These are phyloP conservation scores for Colletotrichum cuscutae DNA, from an alignment of 2,329 filamentous ascomycete species.

Conservation along the genomic window DNA sequence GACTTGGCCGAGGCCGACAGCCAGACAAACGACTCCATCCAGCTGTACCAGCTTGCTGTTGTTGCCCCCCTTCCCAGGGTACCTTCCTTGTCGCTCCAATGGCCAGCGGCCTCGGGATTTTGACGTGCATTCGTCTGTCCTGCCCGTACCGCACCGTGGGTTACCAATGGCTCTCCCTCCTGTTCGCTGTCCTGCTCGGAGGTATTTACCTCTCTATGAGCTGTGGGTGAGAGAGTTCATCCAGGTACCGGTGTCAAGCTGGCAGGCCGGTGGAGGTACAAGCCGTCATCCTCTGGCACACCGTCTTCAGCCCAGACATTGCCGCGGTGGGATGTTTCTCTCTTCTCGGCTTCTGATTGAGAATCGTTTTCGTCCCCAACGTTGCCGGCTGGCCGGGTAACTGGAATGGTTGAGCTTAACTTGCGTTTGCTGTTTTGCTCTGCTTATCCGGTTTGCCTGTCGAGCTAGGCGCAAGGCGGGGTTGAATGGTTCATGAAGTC, in stretches of 20 bases:
- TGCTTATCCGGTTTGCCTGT: background rate
- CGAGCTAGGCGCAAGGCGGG: constrained; percentile 15
- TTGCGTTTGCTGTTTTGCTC: background rate
- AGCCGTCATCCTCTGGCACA: background rate
- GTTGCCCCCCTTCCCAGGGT: background rate
- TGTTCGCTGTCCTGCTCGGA: constrained; percentile 7
- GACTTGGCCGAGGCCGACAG: constrained; percentile 10
- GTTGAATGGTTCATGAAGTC: constrained; percentile 20
- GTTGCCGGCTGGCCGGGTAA: constrained; percentile 1
- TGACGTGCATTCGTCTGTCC: constrained; percentile 29
- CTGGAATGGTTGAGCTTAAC: constrained; percentile 5
- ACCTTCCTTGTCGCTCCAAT: constrained; percentile 25
- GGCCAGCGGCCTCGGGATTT: constrained; percentile 3
- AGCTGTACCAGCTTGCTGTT: constrained; percentile 18
- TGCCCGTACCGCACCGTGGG: constrained; percentile 14
- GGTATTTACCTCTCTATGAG: constrained; percentile 17
- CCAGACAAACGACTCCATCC: background rate
- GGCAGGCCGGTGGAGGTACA: constrained; percentile 13
- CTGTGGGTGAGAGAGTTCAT: constrained; percentile 10
- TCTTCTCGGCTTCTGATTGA: background rate
- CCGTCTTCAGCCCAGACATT: background rate
- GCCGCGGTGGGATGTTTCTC: background rate
- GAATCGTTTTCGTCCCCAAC: background rate
- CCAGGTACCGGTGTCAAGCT: constrained; percentile 15
- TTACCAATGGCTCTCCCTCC: constrained; percentile 12